Conservation (phyloP, 2,329 filamentous ascomycete species). For the Pyrenophora graminea region DNA sequence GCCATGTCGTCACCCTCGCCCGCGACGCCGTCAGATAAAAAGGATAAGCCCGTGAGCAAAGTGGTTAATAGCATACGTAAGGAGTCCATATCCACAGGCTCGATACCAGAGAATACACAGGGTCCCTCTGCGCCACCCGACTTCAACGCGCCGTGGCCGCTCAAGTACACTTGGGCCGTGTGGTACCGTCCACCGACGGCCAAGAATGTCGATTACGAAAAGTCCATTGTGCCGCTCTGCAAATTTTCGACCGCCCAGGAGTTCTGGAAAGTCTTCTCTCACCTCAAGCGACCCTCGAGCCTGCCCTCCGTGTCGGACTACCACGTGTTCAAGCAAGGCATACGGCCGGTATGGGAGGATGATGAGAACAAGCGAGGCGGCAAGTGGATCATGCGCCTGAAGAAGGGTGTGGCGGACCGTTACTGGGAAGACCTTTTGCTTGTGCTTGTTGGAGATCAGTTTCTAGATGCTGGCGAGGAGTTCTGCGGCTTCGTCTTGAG, state of each 20-base stretch:
- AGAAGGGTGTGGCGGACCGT: constrained; percentile 94
- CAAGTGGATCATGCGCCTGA: constrained; percentile 95
- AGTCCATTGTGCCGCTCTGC: constrained; percentile 87
- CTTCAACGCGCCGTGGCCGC: constrained; percentile 50
- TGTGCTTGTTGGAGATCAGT: constrained; percentile 91
- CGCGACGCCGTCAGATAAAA: constrained; percentile 66
- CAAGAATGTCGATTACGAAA: constrained; percentile 98
- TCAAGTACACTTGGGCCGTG: constrained; percentile 91
- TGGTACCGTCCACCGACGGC: constrained; percentile 97
- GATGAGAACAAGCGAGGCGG: constrained; percentile 94
- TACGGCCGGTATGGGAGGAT: constrained; percentile 97
- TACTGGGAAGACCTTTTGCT: constrained; percentile 96
- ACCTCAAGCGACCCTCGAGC: constrained; percentile 85
- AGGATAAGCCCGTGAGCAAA: constrained; percentile 44
- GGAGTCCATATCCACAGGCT: constrained; percentile 34
- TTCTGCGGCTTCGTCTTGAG: constrained; percentile 94
- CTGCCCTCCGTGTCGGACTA: constrained; percentile 95
- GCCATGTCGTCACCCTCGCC: constrained; percentile 52
- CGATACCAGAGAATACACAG: constrained; percentile 39
- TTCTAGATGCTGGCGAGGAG: constrained; percentile 88
- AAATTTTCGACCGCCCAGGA: constrained; percentile 81
- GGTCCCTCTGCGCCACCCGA: constrained; percentile 49
- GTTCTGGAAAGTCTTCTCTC: constrained; percentile 86
- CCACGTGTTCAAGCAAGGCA: constrained; percentile 95
- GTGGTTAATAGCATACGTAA: constrained; percentile 42